Evolutionary conservation across 352 stramenopile genomes (phyloP), one percentile per base, ranked within the genome.

Genomic region (Phytophthora foliorum): DNA sequence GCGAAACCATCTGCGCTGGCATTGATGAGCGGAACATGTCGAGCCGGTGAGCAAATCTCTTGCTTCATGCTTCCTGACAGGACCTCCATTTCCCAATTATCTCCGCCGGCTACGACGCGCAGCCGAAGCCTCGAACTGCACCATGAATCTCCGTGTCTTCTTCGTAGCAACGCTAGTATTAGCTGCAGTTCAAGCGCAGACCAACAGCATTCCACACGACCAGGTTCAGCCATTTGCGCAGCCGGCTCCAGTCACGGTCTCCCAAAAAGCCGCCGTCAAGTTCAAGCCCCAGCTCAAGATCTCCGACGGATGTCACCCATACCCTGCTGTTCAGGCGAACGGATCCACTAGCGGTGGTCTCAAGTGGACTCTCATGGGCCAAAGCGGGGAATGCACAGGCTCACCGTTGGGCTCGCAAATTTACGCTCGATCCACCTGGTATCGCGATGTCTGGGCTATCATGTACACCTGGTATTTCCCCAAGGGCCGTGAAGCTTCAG

Each of bases 401-500:
- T 71, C 67, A 8, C 57, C 45, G 34, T 45, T 74, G 14, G 67
- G 67, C 14, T 70, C 67, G 10, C 67, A 74, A 54, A 49, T 74
- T 9, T 74, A 74, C 53, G 56, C 67, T 50, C 67, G 67, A 1
- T 74, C 67, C 16, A 50, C 16, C 17, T 70, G 60, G 67, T 45
- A 67, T 16, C 66, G 66, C 32, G 60, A 74, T 24, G 39, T 62
- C 7, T 74, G 60, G 67, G 67, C 60, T 32, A 69, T 69, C 51
- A 65, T 74, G 53, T 74, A 74, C 45, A 60, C 60, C 5, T 74
- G 59, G 66, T 74, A 74, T 27, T 74, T 74, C 42, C 67, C 59
- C 3, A 74, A 74, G 61, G 67, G 67, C 60, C 31, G 54, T 39
- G 54, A n/a, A 0, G 41, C 48, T 11, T 71, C 8, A 34, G 29